Conservation (phyloP, 495 filamentous ascomycete genomes). For the Penicillium pulvis region DNA sequence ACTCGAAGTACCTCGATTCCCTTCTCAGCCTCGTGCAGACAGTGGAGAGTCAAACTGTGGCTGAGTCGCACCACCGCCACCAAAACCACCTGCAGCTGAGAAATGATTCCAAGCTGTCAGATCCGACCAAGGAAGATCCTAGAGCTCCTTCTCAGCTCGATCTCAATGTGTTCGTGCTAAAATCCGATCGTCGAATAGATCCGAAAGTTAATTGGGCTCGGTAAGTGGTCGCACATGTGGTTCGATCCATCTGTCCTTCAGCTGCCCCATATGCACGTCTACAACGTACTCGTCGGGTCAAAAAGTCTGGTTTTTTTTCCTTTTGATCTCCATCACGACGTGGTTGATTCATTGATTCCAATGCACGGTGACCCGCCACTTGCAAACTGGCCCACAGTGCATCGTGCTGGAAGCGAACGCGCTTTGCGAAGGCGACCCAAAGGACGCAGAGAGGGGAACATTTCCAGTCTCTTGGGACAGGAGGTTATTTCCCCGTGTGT, state of each 20-base stretch:
- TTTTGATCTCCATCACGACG: too few species aligned
- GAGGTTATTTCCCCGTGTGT: background rate
- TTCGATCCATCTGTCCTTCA: background rate
- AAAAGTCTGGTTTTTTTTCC: too few species aligned
- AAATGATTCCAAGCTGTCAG: conserved; percentile 4
- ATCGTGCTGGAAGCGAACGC: conserved; percentile 11
- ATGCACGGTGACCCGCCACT: conserved; percentile 46
- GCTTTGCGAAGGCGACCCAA: conserved; percentile 3
- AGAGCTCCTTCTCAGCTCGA: conserved; percentile 5
- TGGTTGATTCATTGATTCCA: conserved; percentile 28
- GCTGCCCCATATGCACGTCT: background rate
- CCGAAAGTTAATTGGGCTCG: conserved; percentile 7
- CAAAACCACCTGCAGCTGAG: background rate
- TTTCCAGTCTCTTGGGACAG: conserved; percentile 2
- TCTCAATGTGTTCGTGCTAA: background rate
- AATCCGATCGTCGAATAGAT: background rate
- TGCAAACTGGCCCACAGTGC: conserved; percentile 33
- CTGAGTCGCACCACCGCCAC: conserved; percentile 12
- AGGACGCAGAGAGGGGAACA: conserved; percentile 4
- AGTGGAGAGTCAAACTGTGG: conserved; percentile 13
- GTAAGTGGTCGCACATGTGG: too few species aligned
- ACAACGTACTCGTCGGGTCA: too few species aligned
- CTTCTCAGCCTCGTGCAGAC: conserved; percentile 7
- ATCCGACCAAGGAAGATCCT: conserved; percentile 5
- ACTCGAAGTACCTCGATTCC: background rate